Base-by-base conservation (phyloP, 352 stramenopile species). In the Globisporangium recalcitrans region DNA sequence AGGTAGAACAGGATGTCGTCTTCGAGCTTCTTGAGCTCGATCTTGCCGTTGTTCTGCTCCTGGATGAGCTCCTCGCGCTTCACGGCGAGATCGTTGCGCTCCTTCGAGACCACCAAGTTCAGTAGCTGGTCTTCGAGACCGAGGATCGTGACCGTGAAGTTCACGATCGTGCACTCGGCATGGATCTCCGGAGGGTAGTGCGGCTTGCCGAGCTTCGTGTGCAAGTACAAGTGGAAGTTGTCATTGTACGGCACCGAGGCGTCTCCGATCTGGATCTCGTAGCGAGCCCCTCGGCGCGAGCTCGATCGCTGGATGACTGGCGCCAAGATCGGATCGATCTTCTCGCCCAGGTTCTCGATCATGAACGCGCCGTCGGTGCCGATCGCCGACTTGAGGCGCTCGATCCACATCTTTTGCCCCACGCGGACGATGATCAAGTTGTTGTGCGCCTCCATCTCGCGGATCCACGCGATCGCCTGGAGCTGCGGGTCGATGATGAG, bases 131-230 rank as follows among this genome's bases (percentile, higher is more conserved):
- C 93, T 70, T 98, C 91, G 0, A 98, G 74, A 21, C 93, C 93
- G 21, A 91, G 73, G 63, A 90, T 83, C 14, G 93, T 98, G 29
- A 98, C 93, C 5, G 93, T 98, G 59, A 98, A 98, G 74, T 98
- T 98, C 44, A 98, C 90, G 24, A 98, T 90, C 36, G 93, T 98
- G 54, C 88, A 97, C 68, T 98, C 93, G 9, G 93, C 93, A 67
- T 98, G 93, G 58, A 98, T 97, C 72, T 98, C 93, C 16, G 93
- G 93, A 27, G 93, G 93, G 61, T 97, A 98, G 56, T 98, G 93
- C 46, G 93, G 93, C 46, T 98, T 98, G 6, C 82, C 86, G 22
- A 98, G 73, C 67, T 98, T 98, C n/a, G 93, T 98, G 74, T 98
- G 93, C 51, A 98, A 60, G 58, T 97, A 98, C 51, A 98, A 72